Evolutionary conservation across 495 filamentous ascomycete genomes (phyloP), one percentile per base, ranked within the genome.

Genomic region (Penicillium malachiteum): DNA sequence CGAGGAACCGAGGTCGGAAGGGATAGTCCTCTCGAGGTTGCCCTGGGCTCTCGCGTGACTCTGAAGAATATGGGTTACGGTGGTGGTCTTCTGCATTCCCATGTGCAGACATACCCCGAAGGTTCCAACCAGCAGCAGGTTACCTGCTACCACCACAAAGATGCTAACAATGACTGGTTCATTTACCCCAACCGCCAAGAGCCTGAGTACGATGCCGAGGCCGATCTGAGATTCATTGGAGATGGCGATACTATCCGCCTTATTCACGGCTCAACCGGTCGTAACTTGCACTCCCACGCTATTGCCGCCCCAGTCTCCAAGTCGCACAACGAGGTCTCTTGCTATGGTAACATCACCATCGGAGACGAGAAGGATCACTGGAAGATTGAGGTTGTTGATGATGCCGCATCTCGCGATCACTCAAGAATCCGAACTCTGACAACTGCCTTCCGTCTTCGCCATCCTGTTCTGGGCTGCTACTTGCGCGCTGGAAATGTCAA

Each of bases 51-150:
- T 30, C 84, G 89, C 42, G 91, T 88, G 9, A 98, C 94, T 1
- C 77, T 98, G 35, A 98, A 98, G 78, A 98, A 98, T 68, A 97
- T 97, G 94, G 94, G 94, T 5, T 98, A 98, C 62, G 94, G 94
- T 48, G 94, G 94, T 67, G 94, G 94, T 59, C 84, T 98, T n/a
- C 84, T 98, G 48, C 94, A 98, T 74, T 96, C 91, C 35, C 95
- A 97, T 76, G 85, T 97, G 58, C 94, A 98, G 72, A 90, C 93
- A 12, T 98, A 89, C 63, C 94, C 94, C 0, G 95, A 98, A 71
- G 94, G 94, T 32, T 97, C 95, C 12, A 71, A 71, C 7, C 94
- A 98, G 72, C 95, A 98, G 65, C 94, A 98, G 71, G 88, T 98
- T 50, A 98, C 94, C 32, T 98, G 94, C 76, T 98, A 98, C 69